Evolutionary conservation across 202 grass and related monocot genomes (phyloP).

Genomic region (Musa balbisiana): DNA sequence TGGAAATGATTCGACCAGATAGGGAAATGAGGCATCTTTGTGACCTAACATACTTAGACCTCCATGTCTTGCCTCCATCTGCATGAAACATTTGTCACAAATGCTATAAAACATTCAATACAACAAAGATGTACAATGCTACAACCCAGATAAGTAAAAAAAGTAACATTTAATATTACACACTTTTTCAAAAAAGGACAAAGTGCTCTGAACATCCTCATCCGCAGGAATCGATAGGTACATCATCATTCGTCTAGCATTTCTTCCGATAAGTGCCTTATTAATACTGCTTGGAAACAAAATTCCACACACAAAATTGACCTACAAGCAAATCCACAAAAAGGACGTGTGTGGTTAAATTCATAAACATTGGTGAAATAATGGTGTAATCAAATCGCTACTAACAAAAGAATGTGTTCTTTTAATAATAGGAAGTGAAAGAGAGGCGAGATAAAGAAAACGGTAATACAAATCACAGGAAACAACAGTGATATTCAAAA

Average conservation of each 20-base stretch:
- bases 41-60: no score
- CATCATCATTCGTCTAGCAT: slow-evolving; percentile 85
- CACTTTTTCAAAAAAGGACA: no score
- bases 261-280: slow-evolving; percentile 41
- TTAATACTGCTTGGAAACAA: slow-evolving; percentile 53
- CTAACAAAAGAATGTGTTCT: no score
- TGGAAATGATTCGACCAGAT: not conserved
- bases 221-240: slow-evolving; percentile 54
- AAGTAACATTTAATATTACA: no score
- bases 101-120: not conserved
- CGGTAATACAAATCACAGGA: no score
- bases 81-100: not conserved
- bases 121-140: slow-evolving; percentile 16
- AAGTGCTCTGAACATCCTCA: slow-evolving; percentile 63
- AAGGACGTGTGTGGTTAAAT: not conserved
- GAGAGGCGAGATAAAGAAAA: no score
- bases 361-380: not conserved
- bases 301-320: slow-evolving; percentile 54
- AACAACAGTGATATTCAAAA: no score
- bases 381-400: not conserved
- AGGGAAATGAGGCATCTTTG: no score
- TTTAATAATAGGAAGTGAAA: no score
- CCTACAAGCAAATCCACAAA: slow-evolving; percentile 41
- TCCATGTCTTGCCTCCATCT: no score
- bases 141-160: no score